Evolutionary conservation across 768 basidiomycete species (phyloP).

Genomic region (Pisolithus orientalis): DNA sequence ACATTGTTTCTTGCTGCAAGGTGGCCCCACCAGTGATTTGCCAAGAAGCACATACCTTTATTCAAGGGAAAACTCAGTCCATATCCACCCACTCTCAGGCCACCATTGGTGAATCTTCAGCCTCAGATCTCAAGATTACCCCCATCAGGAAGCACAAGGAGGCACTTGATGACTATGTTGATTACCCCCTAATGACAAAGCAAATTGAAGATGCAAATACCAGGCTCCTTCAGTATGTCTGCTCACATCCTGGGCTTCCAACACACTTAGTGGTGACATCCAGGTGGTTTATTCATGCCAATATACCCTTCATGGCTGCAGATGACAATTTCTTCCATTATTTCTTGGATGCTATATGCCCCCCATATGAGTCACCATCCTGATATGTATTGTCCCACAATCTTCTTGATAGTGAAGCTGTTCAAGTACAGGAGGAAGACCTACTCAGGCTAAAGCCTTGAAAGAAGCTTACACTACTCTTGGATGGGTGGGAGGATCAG

Average conservation of each 20-base stretch:
- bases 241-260: not conserved
- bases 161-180: not conserved
- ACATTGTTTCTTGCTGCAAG: not conserved
- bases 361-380: conserved; percentile 18
- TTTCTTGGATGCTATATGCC: conserved; percentile 18
- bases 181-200: not conserved
- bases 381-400: conserved; percentile 20
- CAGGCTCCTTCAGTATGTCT: not conserved
- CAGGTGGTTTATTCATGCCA: conserved; percentile 17
- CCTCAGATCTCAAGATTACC: not conserved
- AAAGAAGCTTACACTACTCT: conserved; percentile 17
- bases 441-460: conserved; percentile 6
- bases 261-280: not conserved
- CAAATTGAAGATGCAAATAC: not conserved
- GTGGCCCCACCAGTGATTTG: not conserved
- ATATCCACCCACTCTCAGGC: too few relatives aligned
- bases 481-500: conserved; percentile 30
- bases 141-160: not conserved
- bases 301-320: conserved; percentile 15
- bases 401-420: conserved; percentile 18
- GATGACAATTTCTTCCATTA: conserved; percentile 14
- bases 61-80: not conserved
- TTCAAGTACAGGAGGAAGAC: conserved; percentile 16
- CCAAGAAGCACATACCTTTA: not conserved
- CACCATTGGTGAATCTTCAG: too few relatives aligned